phyloP scores from a whole-genome alignment of 371 early-diverging fungal species.

The Parasitella parasitica region DNA sequence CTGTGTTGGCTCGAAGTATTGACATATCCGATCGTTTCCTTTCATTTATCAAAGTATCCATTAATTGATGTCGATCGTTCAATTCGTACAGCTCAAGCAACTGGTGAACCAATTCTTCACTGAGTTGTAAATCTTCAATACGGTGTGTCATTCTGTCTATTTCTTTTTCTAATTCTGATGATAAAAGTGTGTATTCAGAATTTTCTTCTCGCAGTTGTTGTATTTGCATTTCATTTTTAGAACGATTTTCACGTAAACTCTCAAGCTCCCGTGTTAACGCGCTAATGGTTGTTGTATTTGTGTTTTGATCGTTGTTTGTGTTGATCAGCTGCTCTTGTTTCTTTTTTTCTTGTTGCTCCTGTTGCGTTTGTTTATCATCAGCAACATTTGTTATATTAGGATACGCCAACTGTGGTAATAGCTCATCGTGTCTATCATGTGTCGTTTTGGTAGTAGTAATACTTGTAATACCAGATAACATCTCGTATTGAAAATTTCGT shows the following conservation, averaged over 20 bases:
- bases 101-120: slow-evolving; percentile 6
- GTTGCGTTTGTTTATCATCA: not conserved
- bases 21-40: slow-evolving; percentile 3
- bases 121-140: slow-evolving; percentile 11
- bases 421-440: not conserved
- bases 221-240: slow-evolving; percentile 2
- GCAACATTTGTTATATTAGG: not conserved
- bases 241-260: not conserved
- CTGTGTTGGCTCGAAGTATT: not conserved
- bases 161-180: slow-evolving; percentile 36
- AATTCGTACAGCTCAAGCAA: not conserved
- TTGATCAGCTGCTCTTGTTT: not conserved
- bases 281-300: not conserved
- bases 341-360: not conserved
- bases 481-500: no score
- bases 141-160: slow-evolving; percentile 27
- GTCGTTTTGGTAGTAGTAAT: not conserved
- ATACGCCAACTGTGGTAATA: not conserved
- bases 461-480: no score
- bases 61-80: not conserved
- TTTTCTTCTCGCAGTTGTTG: slow-evolving; percentile 35
- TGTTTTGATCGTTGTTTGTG: not conserved
- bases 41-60: not conserved
- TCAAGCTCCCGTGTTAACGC: not conserved
- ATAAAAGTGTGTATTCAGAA: slow-evolving; percentile 26